These are phyloP conservation scores for Colletotrichum gloeosporioides DNA, from an alignment of 2,329 filamentous ascomycete genomes.

Conservation along the genomic window DNA sequence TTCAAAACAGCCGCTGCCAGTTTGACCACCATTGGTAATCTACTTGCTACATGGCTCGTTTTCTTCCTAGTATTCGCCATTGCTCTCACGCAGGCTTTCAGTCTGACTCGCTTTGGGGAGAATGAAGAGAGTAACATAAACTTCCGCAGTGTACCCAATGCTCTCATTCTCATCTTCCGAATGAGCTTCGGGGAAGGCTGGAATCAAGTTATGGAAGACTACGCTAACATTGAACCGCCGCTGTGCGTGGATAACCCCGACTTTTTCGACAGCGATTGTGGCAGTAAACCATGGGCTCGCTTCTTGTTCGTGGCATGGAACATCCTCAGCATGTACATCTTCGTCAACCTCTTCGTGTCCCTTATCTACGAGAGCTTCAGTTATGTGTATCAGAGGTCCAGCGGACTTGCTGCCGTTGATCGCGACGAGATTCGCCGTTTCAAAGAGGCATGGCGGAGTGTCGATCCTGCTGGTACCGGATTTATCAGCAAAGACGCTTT, in stretches of 20 bases:
- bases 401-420: constrained; percentile 87
- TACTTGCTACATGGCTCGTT: constrained; percentile 96
- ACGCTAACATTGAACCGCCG: constrained; percentile 78
- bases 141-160: constrained; percentile 92
- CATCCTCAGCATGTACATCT: constrained; percentile 99
- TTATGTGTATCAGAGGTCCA: constrained; percentile 97
- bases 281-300: constrained; percentile 86
- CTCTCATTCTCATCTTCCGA: constrained; percentile 89
- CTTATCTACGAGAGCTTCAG: constrained; percentile 99
- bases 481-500: constrained; percentile 92
- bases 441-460: constrained; percentile 97
- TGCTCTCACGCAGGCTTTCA: constrained; percentile 93
- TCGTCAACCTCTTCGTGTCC: constrained; percentile 97
- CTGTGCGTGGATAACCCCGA: constrained; percentile 74
- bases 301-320: constrained; percentile 96
- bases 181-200: constrained; percentile 95
- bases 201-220: constrained; percentile 98
- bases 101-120: constrained; percentile 83
- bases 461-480: constrained; percentile 89
- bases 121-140: constrained; percentile 82
- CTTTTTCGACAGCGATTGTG: constrained; percentile 92
- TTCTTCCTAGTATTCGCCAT: constrained; percentile 97
- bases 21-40: constrained; percentile 86
- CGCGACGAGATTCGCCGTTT: constrained; percentile 94
- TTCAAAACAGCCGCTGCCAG: constrained; percentile 98